Conservation (phyloP, 208 protist genomes). For the Naegleria gruberi region DNA sequence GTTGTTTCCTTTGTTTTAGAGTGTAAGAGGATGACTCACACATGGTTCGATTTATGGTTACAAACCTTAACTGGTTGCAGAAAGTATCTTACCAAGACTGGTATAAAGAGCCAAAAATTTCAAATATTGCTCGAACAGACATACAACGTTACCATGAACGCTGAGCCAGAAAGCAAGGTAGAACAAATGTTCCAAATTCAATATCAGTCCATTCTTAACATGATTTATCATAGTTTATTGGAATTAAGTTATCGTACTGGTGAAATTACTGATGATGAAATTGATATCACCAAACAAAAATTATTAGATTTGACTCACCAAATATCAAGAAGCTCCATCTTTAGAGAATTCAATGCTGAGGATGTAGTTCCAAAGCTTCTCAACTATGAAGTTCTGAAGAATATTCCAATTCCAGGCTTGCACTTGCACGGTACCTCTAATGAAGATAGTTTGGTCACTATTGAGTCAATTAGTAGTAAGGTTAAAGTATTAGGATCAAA, state of each 20-base stretch:
- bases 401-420: not conserved
- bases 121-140: not conserved
- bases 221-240: not conserved
- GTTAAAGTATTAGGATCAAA: constrained; percentile 46
- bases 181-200: not conserved
- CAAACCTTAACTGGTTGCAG: not conserved
- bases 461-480: not conserved
- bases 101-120: not conserved
- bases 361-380: not conserved
- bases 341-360: not conserved
- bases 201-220: not conserved
- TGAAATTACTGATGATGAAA: not conserved
- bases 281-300: not conserved
- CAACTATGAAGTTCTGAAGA: not conserved
- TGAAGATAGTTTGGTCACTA: not conserved
- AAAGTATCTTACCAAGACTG: not conserved
- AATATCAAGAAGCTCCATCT: not conserved
- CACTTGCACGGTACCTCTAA: not conserved
- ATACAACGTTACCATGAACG: not conserved
- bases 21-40: not conserved
- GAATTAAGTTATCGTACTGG: not conserved
- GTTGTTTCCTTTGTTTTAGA: not conserved
- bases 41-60: not conserved
- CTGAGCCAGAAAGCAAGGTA: not conserved
- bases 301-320: not conserved